Evolutionary conservation across 805 yeast genomes (phyloP), one percentile per base, ranked within the genome.

Genomic region (Nakazawaea sp.): DNA sequence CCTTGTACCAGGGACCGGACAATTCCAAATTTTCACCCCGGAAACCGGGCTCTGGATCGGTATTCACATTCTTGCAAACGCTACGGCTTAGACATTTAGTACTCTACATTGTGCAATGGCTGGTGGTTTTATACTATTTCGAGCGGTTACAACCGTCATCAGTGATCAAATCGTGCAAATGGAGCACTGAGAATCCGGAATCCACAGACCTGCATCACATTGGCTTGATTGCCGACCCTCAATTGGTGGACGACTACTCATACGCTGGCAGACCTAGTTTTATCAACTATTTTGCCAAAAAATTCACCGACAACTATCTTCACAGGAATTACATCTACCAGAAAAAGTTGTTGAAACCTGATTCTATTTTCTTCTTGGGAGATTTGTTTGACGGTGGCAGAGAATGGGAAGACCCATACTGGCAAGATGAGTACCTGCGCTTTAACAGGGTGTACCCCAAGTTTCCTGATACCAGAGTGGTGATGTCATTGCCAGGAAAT

Each of bases 341-440:
- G 27, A 81, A 81, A 43, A 45, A 58, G 6, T 44, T 56, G 4
- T 65, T 92, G 36, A 73, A 75, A 25, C 96, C 97, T 0, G 82
- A 88, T 49, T 64, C 82, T 1, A 75, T 78, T 4, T 58, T 90
- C 4, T 90, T 87, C 53, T 60, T 92, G 19, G 98, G 98, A 2
- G 98, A 92, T 55, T 58, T 90, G 47, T 83, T 90, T 53, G 98
- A 92, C 59, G 97, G 97, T 10, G 97, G 97, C 0, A 68, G 98
- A 41, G 81, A 80, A 38, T 88, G 95, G 90, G 74, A 72, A 27
- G 76, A 74, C 43, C 58, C 60, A 9, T 52, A 46, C 8, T 87
- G 96, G 94, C 58, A 73, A 38, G 60, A 66, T 11, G 97, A 92
- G 56, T 79, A 70, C 49, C 50, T 56, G 16, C 62, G 98, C 36